Percentiles rank a stretch among this genome's conserved stretches.
phyloP scores from a whole-genome alignment of 179 eudicot genomes.

The Amaranthus tricolor region DNA sequence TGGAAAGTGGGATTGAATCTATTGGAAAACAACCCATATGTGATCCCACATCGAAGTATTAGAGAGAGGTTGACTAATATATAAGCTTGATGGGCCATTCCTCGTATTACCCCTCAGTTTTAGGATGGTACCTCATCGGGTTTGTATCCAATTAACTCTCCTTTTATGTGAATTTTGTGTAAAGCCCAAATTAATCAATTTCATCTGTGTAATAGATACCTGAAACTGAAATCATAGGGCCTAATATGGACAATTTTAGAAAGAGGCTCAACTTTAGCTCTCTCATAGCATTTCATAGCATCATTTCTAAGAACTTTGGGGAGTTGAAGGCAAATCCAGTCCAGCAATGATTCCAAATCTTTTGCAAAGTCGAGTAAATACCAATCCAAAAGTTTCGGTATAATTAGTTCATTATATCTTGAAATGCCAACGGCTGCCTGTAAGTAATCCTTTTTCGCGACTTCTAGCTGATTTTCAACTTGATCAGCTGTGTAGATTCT shows the following conservation, averaged over 20 bases:
- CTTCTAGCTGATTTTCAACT: constrained; percentile 61
- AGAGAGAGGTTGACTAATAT: too few species aligned
- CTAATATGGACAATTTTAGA: constrained; percentile 41
- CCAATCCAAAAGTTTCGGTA: constrained; percentile 74
- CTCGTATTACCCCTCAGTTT: too few species aligned
- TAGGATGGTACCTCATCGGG: too few species aligned
- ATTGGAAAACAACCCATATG: too few species aligned
- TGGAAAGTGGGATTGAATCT: too few species aligned
- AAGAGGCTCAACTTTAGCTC: constrained; percentile 41
- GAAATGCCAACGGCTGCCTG: constrained; percentile 65
- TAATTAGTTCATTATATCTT: constrained; percentile 36
- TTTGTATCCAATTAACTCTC: too few species aligned
- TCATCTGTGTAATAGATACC: constrained; percentile 53
- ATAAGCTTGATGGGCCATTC: too few species aligned
- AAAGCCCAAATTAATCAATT: background rate
- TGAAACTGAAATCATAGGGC: constrained; percentile 62
- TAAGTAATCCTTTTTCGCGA: constrained; percentile 61
- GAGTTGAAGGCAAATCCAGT: constrained; percentile 72
- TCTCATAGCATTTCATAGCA: constrained; percentile 49
- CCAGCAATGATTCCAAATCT: constrained; percentile 62
- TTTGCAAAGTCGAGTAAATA: constrained; percentile 69
- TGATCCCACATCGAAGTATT: too few species aligned
- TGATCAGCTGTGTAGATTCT: constrained; percentile 62
- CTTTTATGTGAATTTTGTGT: too few species aligned
- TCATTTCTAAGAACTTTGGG: constrained; percentile 47